Conservation (phyloP, 1,284 basidiomycete species). For the Termitomyces sp. region DNA sequence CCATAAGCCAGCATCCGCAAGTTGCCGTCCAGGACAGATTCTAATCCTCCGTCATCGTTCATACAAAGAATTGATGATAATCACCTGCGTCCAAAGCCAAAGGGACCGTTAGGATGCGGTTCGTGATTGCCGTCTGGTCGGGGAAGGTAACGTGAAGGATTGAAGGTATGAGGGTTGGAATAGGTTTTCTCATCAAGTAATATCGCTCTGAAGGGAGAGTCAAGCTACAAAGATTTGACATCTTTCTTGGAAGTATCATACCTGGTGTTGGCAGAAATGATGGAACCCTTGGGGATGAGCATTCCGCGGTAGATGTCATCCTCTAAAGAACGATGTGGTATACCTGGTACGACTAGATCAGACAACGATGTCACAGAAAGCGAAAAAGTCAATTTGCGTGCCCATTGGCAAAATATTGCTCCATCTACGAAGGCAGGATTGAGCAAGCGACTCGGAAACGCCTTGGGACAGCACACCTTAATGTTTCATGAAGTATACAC, state of each 20-base stretch:
- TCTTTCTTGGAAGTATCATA: background rate
- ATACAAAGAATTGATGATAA: background rate
- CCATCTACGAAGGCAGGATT: conserved; percentile 6
- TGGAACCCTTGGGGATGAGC: conserved; percentile 11
- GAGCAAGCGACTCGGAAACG: background rate
- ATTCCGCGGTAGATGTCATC: conserved; percentile 11
- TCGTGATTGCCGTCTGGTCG: background rate
- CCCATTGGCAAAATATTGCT: conserved; percentile 8
- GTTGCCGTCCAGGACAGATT: conserved; percentile 1
- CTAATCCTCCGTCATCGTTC: background rate
- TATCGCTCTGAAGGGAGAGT: conserved; percentile 4
- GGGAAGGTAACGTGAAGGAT: conserved; percentile 1
- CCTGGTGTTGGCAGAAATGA: conserved; percentile 9
- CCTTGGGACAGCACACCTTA: conserved; percentile 3
- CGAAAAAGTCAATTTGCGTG: background rate
- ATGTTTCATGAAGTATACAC: background rate
- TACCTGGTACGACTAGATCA: background rate
- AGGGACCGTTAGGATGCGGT: background rate
- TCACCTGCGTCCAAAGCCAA: background rate
- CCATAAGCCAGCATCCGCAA: too few relatives aligned
- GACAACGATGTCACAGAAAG: background rate
- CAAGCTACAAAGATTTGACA: background rate
- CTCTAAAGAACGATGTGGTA: conserved; percentile 10
- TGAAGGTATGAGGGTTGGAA: conserved; percentile 2
- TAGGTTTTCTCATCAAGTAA: conserved; percentile 9